A percentile compares a stretch with the other conserved stretches of the same genome.
These are phyloP conservation scores for Shiraia sp. DNA, from an alignment of 2,329 filamentous ascomycete species.

Conservation along the genomic window DNA sequence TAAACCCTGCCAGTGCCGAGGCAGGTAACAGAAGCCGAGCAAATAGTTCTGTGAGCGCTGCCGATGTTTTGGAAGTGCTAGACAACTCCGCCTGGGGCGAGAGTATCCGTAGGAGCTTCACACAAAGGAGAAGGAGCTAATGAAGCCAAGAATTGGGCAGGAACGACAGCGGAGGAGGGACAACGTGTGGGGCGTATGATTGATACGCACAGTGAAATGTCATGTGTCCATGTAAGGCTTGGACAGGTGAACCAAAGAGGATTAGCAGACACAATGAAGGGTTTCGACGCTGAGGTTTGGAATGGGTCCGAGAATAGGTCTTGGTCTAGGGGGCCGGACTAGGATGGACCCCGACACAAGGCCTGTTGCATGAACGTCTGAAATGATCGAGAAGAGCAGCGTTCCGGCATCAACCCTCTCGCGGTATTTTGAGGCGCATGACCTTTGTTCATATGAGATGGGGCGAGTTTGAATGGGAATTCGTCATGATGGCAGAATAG, in stretches of 20 bases:
- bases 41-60: conserved; percentile 71
- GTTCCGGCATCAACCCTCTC: conserved; percentile 15
- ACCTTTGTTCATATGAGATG: background rate
- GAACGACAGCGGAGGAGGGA: no score
- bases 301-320: conserved; percentile 25
- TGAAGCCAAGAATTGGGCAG: no score
- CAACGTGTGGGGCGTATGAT: no score
- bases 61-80: conserved; percentile 80
- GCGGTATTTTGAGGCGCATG: background rate
- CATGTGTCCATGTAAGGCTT: background rate
- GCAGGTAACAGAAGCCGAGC: conserved; percentile 60
- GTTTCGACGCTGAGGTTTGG: conserved; percentile 10
- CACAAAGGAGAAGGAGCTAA: conserved; percentile 55
- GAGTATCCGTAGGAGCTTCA: conserved; percentile 87
- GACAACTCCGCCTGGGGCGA: conserved; percentile 92
- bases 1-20: conserved; percentile 32
- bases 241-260: no score
- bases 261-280: conserved; percentile 1
- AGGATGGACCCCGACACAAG: conserved; percentile 24
- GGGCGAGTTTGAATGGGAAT: conserved; percentile 2
- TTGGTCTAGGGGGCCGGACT: conserved; percentile 15
- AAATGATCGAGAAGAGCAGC: conserved; percentile 19
- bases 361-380: conserved; percentile 40
- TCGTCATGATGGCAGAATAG: conserved; percentile 2
- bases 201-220: background rate